Base-by-base conservation (phyloP, 192 early-diverging fungal genomes). In the Podila verticillata region DNA sequence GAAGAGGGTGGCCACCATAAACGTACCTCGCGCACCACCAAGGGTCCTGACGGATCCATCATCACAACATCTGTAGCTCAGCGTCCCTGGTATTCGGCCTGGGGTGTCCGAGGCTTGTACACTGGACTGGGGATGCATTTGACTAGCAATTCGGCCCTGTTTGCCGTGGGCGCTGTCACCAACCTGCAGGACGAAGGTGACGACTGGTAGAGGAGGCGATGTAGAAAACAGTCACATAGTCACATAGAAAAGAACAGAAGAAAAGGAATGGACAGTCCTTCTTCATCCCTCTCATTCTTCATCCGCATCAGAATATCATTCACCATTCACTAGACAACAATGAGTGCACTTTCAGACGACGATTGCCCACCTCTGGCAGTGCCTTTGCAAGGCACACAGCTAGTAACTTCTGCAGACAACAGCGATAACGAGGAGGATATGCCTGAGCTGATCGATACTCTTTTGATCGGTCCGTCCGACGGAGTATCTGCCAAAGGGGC, bases 101-200 rank as follows among this genome's bases (percentile, higher is more conserved):
- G 91, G 82, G 92, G 93, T 0, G 86, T 93, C 65, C 83, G 92
- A 22, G 91, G 91, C 3, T 67, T 95, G 65, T 95, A 95, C 74
- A 89, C 87, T 20, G 93, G 93, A 10, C 84, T 95, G 36, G 81
- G 87, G 10, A 86, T 93, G 74, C 93, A 95, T 66, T 81, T 89
- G 29, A 83, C 86, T 8, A 88, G 83, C 12, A 92, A 92, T 63
- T 63, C 89, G 19, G 69, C 83, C 5, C 74, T 92, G 8, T 93
- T 93, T 75, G 87, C 89, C 3, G 84, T 93, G 36, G 84, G 88
- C 30, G 86, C 90, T 30, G 74, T 93, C 35, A 90, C 86, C 61
- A 85, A 88, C 10, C 86, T 89, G 26, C 90, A 92, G 74, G 87
- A 85, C 80, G 86, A 82, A 30, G 70, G 67, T 29, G 66, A 85